Conservation (phyloP, 2,329 filamentous ascomycete species). For the Exophiala viscosa region DNA sequence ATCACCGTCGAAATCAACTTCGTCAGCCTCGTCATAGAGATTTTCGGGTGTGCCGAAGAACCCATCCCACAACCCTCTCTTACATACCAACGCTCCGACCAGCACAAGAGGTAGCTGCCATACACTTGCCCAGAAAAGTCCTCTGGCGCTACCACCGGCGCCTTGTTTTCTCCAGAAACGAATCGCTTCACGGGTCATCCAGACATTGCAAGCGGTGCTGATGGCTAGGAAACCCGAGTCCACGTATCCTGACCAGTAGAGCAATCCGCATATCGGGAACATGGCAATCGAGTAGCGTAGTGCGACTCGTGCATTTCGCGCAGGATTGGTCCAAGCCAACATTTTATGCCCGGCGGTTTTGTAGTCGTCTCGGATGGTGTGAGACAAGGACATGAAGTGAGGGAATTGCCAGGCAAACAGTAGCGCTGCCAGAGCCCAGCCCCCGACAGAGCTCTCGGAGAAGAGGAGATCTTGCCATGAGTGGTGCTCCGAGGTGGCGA, state of each 20-base stretch:
- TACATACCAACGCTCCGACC: slow-evolving; percentile 85
- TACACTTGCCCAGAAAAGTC: slow-evolving; percentile 94
- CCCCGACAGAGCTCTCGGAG: slow-evolving; percentile 65
- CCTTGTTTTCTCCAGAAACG: slow-evolving; percentile 77
- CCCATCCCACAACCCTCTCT: slow-evolving; percentile 85
- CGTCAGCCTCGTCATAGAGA: slow-evolving; percentile 58
- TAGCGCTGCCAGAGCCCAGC: slow-evolving; percentile 81
- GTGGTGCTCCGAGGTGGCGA: slow-evolving; percentile 66
- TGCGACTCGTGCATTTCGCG: slow-evolving; percentile 79
- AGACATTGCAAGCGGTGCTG: slow-evolving; percentile 76
- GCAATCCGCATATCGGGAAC: slow-evolving; percentile 76
- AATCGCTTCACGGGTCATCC: slow-evolving; percentile 77
- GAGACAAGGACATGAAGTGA: slow-evolving; percentile 93
- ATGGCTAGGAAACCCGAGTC: slow-evolving; percentile 80
- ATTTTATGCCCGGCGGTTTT: slow-evolving; percentile 63
- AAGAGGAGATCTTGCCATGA: slow-evolving; percentile 76
- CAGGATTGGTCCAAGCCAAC: slow-evolving; percentile 84
- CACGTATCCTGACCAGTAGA: slow-evolving; percentile 77
- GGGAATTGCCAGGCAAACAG: slow-evolving; percentile 97
- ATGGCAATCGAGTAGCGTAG: slow-evolving; percentile 81
- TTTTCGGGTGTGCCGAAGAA: slow-evolving; percentile 66
- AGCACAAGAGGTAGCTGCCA: slow-evolving; percentile 91
- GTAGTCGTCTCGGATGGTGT: slow-evolving; percentile 87
- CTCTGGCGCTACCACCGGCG: slow-evolving; percentile 72
- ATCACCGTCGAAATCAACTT: slow-evolving; percentile 32